Conservation (phyloP, 345 rosid species). For the Isatis tinctoria region DNA sequence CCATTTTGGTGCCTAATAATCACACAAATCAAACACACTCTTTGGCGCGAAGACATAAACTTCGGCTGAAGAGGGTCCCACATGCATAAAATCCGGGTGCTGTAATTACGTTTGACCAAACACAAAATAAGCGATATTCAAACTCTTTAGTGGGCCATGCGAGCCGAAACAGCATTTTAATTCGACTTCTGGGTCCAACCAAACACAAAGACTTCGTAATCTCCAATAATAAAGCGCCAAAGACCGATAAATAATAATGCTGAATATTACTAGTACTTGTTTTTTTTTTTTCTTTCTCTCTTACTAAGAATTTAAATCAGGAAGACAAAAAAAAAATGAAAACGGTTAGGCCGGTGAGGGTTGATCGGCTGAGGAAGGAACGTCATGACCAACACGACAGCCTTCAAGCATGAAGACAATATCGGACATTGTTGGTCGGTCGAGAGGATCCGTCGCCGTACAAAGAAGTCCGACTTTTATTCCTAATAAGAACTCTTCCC, state of each 20-base stretch:
- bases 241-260: constrained; percentile 20
- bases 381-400: constrained; percentile 85
- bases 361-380: constrained; percentile 78
- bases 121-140: not conserved
- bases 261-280: not conserved
- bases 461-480: constrained; percentile 92
- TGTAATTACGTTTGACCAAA: constrained; percentile 20
- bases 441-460: constrained; percentile 82
- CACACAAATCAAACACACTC: not conserved
- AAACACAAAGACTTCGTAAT: constrained; percentile 8
- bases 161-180: constrained; percentile 9
- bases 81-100: constrained; percentile 8
- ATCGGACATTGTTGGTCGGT: constrained; percentile 83
- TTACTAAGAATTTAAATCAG: constrained; percentile 9
- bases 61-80: not conserved
- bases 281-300: not conserved
- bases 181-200: not conserved
- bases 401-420: constrained; percentile 99
- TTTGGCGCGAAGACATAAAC: constrained; percentile 19
- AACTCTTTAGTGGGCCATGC: constrained; percentile 12
- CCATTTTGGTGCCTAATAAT: not conserved
- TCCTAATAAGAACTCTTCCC: constrained; percentile 96
- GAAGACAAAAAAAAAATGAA: not conserved
- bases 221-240: constrained; percentile 20
- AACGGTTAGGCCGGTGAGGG: constrained; percentile 67